These are phyloP conservation scores for Physcia stellaris DNA, from an alignment of 495 filamentous ascomycete genomes.

Conservation along the genomic window DNA sequence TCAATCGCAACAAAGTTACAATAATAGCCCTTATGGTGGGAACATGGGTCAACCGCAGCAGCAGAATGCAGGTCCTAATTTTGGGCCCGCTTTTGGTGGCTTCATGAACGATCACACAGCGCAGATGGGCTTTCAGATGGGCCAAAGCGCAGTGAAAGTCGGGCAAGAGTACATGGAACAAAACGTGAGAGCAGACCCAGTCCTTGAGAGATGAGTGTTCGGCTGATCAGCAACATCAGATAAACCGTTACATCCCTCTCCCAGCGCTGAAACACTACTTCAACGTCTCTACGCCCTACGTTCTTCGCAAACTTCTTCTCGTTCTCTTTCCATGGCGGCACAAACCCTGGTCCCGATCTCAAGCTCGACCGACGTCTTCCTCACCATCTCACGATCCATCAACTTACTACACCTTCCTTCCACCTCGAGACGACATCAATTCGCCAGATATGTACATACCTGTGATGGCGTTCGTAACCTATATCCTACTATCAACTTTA, in stretches of 20 bases:
- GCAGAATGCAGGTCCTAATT: slow-evolving; percentile 38
- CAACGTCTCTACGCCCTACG: slow-evolving; percentile 87
- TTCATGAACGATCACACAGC: slow-evolving; percentile 96
- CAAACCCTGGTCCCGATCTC: slow-evolving; percentile 87
- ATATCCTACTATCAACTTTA: slow-evolving; percentile 82
- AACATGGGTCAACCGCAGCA: slow-evolving; percentile 26
- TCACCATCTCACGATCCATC: slow-evolving; percentile 5
- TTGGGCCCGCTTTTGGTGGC: slow-evolving; percentile 61
- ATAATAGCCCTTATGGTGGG: slow-evolving; percentile 51
- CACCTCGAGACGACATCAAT: slow-evolving; percentile 94
- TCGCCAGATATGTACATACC: slow-evolving; percentile 99
- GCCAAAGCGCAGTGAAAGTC: slow-evolving; percentile 75
- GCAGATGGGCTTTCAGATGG: slow-evolving; percentile 90
- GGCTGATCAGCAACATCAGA: slow-evolving; percentile 33
- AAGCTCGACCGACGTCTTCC: slow-evolving; percentile 39
- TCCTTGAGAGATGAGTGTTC: no score
- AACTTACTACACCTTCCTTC: slow-evolving; percentile 67
- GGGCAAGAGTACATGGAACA: slow-evolving; percentile 88
- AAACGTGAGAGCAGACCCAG: slow-evolving; percentile 43
- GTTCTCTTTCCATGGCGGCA: slow-evolving; percentile 97
- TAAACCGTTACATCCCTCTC: slow-evolving; percentile 87
- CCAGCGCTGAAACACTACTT: slow-evolving; percentile 94
- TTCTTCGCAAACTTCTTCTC: slow-evolving; percentile 69
- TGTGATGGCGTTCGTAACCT: slow-evolving; percentile 75
- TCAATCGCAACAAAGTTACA: slow-evolving; percentile 50